Evolutionary conservation across 352 stramenopile genomes (phyloP).

Genomic region (Phytophthora colocasiae): DNA sequence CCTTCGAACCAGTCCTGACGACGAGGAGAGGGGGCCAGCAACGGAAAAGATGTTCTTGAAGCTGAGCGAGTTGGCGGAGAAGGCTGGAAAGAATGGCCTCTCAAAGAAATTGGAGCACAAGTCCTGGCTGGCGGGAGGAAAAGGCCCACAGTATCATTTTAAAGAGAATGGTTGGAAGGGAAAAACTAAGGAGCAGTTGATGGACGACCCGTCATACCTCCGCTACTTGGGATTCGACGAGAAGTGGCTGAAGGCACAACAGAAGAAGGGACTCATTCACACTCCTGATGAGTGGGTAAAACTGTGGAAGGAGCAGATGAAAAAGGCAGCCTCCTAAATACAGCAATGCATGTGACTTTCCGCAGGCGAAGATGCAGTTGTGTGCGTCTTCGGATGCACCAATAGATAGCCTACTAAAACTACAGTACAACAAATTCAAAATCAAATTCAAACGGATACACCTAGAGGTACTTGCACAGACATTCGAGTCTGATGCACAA

Average conservation of each 20-base stretch:
- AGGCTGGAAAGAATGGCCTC: background rate
- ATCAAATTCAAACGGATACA: too few relatives aligned
- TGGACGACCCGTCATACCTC: background rate
- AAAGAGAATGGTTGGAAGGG: conserved; percentile 6
- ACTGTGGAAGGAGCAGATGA: too few relatives aligned
- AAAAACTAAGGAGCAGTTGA: background rate
- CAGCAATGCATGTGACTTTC: background rate
- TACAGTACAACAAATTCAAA: too few relatives aligned
- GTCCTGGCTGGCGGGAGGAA: conserved; percentile 6
- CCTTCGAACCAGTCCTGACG: background rate
- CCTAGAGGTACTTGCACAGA: too few relatives aligned
- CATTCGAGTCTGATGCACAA: too few relatives aligned
- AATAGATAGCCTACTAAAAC: too few relatives aligned
- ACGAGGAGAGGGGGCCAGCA: conserved; percentile 8
- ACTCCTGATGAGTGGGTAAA: background rate
- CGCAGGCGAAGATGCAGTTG: too few relatives aligned
- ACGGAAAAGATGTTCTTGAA: background rate
- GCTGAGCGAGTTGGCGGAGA: conserved; percentile 11
- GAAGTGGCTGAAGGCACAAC: conserved; percentile 8
- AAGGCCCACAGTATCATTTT: background rate
- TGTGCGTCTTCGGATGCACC: too few relatives aligned
- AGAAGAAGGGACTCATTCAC: conserved; percentile 8
- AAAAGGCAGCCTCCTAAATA: conserved; percentile 6
- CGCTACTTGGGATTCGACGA: conserved; percentile 19
- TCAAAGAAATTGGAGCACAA: conserved; percentile 14